Base-by-base conservation (phyloP, 2,329 filamentous ascomycete genomes). In the Paraconiothyrium sp. region DNA sequence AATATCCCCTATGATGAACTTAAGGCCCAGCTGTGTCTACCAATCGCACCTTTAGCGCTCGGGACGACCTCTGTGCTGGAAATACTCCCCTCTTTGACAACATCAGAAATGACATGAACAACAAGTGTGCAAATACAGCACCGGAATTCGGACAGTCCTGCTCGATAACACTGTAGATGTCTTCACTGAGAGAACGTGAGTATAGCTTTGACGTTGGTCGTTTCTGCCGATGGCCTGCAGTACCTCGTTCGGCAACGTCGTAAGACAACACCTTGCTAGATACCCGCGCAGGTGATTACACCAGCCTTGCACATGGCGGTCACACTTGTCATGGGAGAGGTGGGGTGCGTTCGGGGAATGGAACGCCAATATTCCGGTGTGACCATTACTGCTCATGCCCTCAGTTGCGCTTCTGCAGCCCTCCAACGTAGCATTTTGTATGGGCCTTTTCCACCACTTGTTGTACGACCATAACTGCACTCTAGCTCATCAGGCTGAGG, bases 251-350 rank as follows among this genome's bases (percentile, higher is more conserved):
- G 24, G 37, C 51, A 54, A 54, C 51, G 51, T 44, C 14, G 37
- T 44, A 44, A 39, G 37, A 54, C 50, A 30, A 41, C 8, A 34
- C 34, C 11, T 41, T 32, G 22, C 35, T 22, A 44, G 24, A 54
- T 44, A 54, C 52, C n/a, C 52, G 52, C 39, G 11, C 35, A 27
- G 16, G 11, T 6, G n/a, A 24, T 52, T 20, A 44, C 39, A 46
- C 52, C 52, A 55, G 27, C 52, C 52, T 46, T 55, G 24, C 52
- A 46, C 52, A 55, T 13, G 30, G 34, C 47, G 22, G 52, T 55
- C 39, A 34, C 52, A 44, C 52, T 44, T 39, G 27, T 16, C 52
- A 44, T 35, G 22, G 37, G 30, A 22, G 24, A 34, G 51, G 27
- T 37, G 37, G 49, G 49, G 37, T 44, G 39, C 51, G 11, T 46